Conservation (phyloP, 805 yeast genomes). For the Suhomyces faveliae region DNA sequence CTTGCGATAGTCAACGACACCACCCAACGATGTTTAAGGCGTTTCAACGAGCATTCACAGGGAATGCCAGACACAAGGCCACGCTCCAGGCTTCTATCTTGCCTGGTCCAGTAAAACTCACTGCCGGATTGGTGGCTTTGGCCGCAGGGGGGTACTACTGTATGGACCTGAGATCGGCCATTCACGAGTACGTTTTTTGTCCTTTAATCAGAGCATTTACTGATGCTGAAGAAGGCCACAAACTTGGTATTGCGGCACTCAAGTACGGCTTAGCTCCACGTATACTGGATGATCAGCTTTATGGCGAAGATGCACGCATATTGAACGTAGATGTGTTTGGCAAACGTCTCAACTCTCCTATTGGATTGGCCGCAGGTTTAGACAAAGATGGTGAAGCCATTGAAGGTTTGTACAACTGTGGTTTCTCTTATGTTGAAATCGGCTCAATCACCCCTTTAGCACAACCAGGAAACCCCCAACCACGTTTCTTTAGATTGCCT, state of each 20-base stretch:
- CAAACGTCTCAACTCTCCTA: constrained; percentile 64
- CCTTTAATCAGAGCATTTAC: constrained; percentile 69
- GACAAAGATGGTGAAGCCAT: constrained; percentile 93
- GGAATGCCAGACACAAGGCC: neutral
- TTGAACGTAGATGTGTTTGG: constrained; percentile 68
- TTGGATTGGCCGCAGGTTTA: constrained; percentile 94
- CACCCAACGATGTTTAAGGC: neutral
- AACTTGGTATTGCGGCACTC: constrained; percentile 66
- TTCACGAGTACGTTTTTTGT: constrained; percentile 78
- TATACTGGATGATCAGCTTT: constrained; percentile 51
- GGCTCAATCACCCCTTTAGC: constrained; percentile 92
- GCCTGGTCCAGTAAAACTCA: constrained; percentile 19
- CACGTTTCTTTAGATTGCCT: constrained; percentile 84
- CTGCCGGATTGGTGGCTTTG: constrained; percentile 24
- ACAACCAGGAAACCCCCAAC: constrained; percentile 93
- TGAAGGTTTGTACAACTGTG: constrained; percentile 72
- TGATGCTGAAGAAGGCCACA: constrained; percentile 87
- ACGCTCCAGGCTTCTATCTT: constrained; percentile 16
- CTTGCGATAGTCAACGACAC: neutral
- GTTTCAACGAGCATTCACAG: neutral
- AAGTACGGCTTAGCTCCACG: constrained; percentile 68
- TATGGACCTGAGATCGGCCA: constrained; percentile 75
- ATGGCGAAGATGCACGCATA: constrained; percentile 29
- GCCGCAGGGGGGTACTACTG: constrained; percentile 51
- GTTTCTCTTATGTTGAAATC: constrained; percentile 87